Conservation (phyloP, 2,329 filamentous ascomycete species). For the Penicillium janthinellum region DNA sequence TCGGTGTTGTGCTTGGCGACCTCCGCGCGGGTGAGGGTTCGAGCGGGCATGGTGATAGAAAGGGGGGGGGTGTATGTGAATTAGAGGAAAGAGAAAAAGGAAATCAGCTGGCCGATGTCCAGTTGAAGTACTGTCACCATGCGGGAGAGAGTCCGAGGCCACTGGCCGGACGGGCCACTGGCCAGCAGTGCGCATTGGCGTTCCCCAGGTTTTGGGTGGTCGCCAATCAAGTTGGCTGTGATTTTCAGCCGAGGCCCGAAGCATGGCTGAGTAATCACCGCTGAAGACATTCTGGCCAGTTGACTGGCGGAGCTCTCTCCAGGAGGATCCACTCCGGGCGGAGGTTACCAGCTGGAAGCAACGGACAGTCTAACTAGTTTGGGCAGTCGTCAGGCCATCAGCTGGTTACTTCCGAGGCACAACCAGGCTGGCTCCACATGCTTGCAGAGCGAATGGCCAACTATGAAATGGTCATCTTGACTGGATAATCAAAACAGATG, state of each 20-base stretch:
- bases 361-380: neutral
- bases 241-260: constrained; percentile 26
- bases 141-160: neutral
- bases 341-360: neutral
- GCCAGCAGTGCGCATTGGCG: neutral
- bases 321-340: neutral
- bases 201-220: constrained; percentile 17
- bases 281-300: neutral
- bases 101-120: neutral
- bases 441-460: neutral
- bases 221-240: constrained; percentile 16
- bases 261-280: neutral
- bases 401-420: neutral
- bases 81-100: neutral
- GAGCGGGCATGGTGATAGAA: constrained; percentile 18
- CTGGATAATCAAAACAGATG: neutral
- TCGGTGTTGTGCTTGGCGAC: constrained; percentile 76
- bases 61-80: neutral
- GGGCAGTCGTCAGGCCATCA: neutral
- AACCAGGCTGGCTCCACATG: neutral
- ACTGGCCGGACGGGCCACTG: neutral
- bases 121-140: neutral
- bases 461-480: constrained; percentile 3
- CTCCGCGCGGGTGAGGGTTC: constrained; percentile 54
- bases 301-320: neutral